Conservation (phyloP, 2,329 filamentous ascomycete genomes). For the Rutstroemia sp. region DNA sequence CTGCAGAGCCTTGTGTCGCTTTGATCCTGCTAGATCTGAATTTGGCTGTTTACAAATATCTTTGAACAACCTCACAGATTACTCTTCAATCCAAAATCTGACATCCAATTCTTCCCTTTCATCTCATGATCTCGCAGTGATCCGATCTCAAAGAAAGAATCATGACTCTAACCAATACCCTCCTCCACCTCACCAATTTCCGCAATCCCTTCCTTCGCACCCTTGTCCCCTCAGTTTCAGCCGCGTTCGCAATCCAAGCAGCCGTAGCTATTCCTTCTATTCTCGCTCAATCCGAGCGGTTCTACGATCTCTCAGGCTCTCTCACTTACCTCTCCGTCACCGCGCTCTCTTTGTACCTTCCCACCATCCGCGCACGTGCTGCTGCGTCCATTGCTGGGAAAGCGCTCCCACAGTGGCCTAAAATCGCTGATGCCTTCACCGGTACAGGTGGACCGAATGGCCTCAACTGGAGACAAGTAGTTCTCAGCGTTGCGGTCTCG, state of each 20-base stretch:
- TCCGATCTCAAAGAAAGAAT: slow-evolving; percentile 1
- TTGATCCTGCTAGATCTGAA: background rate
- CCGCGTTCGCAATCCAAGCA: slow-evolving; percentile 56
- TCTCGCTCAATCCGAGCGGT: slow-evolving; percentile 51
- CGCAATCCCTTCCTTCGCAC: slow-evolving; percentile 54
- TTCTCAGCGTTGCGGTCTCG: slow-evolving; percentile 45
- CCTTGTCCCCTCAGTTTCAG: slow-evolving; percentile 51
- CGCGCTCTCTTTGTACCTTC: slow-evolving; percentile 41
- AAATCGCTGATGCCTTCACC: slow-evolving; percentile 38
- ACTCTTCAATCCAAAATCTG: background rate
- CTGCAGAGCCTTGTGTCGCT: background rate
- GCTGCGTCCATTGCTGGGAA: slow-evolving; percentile 37
- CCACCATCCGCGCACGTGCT: slow-evolving; percentile 46
- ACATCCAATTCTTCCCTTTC: background rate
- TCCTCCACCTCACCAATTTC: slow-evolving; percentile 56
- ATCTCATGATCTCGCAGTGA: background rate
- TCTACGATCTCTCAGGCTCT: slow-evolving; percentile 62
- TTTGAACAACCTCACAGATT: too few species aligned
- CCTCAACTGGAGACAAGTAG: slow-evolving; percentile 56
- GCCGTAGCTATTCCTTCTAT: slow-evolving; percentile 57
- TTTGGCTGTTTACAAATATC: too few species aligned
- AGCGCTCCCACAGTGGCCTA: slow-evolving; percentile 37
- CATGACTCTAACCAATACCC: slow-evolving; percentile 33
- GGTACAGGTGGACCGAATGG: slow-evolving; percentile 33
- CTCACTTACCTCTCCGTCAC: slow-evolving; percentile 43